Conservation (phyloP, 1,284 basidiomycete genomes). For the Coriolopsis trogii region DNA sequence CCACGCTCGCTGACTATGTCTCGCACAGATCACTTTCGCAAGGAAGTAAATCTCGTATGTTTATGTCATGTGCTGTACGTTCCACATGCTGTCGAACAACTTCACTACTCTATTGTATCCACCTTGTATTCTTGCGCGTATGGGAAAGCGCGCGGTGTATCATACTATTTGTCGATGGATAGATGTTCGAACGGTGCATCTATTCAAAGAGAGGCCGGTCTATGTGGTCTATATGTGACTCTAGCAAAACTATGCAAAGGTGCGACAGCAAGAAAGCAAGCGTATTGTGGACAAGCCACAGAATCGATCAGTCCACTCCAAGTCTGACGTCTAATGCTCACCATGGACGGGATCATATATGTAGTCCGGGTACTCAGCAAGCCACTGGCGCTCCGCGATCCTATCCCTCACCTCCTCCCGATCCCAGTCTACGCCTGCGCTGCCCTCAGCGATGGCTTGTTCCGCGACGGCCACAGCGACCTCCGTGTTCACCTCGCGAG, state of each 20-base stretch:
- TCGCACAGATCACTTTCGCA: slow-evolving; percentile 58
- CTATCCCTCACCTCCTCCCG: slow-evolving; percentile 52
- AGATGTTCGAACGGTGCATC: not conserved
- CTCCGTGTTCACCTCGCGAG: slow-evolving; percentile 70
- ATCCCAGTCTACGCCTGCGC: slow-evolving; percentile 51
- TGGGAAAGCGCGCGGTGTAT: slow-evolving; percentile 23
- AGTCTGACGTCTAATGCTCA: not conserved
- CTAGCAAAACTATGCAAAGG: too few relatives aligned
- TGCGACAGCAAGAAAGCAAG: too few relatives aligned
- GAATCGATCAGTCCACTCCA: too few relatives aligned
- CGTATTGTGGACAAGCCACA: too few relatives aligned
- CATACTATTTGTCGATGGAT: slow-evolving; percentile 1
- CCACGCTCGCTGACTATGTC: not conserved
- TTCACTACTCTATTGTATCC: slow-evolving; percentile 14
- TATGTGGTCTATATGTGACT: too few relatives aligned
- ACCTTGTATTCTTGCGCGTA: slow-evolving; percentile 20
- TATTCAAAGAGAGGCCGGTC: not conserved
- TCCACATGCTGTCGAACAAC: not conserved
- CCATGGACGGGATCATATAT: slow-evolving; percentile 48
- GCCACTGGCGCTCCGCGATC: slow-evolving; percentile 54
- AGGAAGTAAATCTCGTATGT: slow-evolving; percentile 43
- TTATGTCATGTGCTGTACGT: not conserved
- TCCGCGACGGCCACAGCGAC: slow-evolving; percentile 77
- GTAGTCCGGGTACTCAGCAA: slow-evolving; percentile 63
- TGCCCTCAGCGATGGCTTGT: slow-evolving; percentile 71